phyloP scores from a whole-genome alignment of 1,284 basidiomycete species.

The Earliella scabrosa region DNA sequence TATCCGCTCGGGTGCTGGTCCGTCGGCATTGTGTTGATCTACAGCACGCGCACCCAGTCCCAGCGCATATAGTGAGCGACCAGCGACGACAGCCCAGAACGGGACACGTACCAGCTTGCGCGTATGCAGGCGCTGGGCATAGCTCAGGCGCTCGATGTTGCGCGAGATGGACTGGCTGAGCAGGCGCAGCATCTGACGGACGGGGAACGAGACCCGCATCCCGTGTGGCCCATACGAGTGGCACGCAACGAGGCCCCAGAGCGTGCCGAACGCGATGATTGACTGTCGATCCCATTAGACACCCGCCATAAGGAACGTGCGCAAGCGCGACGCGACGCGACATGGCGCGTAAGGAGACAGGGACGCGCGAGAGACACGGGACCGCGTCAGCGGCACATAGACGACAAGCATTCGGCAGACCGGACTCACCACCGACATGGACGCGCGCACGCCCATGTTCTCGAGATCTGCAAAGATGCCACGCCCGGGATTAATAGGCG shows the following conservation, averaged over 20 bases:
- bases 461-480: slow-evolving; percentile 61
- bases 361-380: not conserved
- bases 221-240: slow-evolving; percentile 82
- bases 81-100: no score
- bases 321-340: not conserved
- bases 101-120: slow-evolving; percentile 62
- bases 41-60: no score
- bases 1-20: slow-evolving; percentile 81
- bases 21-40: slow-evolving; percentile 82
- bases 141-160: slow-evolving; percentile 84
- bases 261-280: slow-evolving; percentile 81
- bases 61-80: no score
- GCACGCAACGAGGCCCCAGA: slow-evolving; percentile 88
- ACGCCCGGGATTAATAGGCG: not conserved
- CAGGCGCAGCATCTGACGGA: slow-evolving; percentile 82
- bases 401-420: not conserved
- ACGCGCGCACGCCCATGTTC: slow-evolving; percentile 84
- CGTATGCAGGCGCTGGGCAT: slow-evolving; percentile 78
- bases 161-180: slow-evolving; percentile 84
- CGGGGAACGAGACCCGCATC: slow-evolving; percentile 86
- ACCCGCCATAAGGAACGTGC: not conserved
- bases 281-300: slow-evolving; percentile 52
- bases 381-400: not conserved
- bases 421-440: slow-evolving; percentile 77
- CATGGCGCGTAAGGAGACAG: not conserved